These are phyloP conservation scores for Cerioporus squamosus DNA, from an alignment of 1,284 basidiomycete species.

Conservation along the genomic window DNA sequence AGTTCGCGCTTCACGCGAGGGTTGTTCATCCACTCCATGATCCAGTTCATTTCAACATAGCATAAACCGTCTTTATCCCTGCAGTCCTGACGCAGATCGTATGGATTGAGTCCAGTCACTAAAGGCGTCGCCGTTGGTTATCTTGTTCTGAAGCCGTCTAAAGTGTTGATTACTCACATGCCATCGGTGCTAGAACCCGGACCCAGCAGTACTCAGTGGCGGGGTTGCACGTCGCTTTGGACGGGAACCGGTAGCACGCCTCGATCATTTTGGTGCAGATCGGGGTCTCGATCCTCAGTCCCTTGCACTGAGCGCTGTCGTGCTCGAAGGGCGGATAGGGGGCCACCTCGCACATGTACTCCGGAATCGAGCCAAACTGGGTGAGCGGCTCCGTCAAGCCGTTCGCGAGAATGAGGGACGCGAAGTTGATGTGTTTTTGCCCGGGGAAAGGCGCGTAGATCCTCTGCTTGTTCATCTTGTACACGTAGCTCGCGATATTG, in stretches of 20 bases:
- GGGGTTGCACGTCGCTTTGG: slow-evolving; percentile 54
- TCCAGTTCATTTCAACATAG: slow-evolving; percentile 80
- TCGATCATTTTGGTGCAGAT: slow-evolving; percentile 49
- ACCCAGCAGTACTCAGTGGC: slow-evolving; percentile 66
- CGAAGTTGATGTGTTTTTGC: no score
- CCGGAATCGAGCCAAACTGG: slow-evolving; percentile 78
- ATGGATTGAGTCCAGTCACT: slow-evolving; percentile 75
- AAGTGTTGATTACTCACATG: slow-evolving; percentile 45
- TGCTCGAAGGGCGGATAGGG: slow-evolving; percentile 66
- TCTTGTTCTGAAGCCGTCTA: background rate
- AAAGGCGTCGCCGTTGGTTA: background rate
- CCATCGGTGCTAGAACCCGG: slow-evolving; percentile 59
- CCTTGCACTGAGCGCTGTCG: slow-evolving; percentile 66
- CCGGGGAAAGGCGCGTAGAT: no score
- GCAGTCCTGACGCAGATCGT: slow-evolving; percentile 83
- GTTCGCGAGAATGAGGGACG: background rate
- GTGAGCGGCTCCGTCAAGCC: slow-evolving; percentile 80
- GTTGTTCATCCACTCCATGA: slow-evolving; percentile 80
- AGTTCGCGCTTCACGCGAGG: slow-evolving; percentile 74
- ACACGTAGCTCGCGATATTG: slow-evolving; percentile 66
- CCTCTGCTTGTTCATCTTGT: no score
- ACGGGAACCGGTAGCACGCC: background rate
- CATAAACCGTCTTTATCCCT: slow-evolving; percentile 72
- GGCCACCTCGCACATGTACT: slow-evolving; percentile 81
- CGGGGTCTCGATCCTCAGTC: slow-evolving; percentile 67